Base-by-base conservation (phyloP, 2,329 filamentous ascomycete species). In the Monosporascus sp. region DNA sequence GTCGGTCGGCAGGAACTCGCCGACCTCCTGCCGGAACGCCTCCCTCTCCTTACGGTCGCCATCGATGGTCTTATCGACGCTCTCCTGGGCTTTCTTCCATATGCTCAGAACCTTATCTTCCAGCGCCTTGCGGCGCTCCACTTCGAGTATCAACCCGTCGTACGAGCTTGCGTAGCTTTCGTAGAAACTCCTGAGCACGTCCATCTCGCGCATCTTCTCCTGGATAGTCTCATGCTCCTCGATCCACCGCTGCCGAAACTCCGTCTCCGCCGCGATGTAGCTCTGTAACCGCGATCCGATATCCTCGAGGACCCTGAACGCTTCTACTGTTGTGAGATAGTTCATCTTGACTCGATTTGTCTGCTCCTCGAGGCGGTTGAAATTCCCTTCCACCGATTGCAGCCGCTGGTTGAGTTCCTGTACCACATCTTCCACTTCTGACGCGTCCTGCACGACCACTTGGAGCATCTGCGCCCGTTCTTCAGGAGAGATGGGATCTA, bases 141-240 rank as follows among this genome's bases (percentile, higher is more conserved):
- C 87, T 69, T 99, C 94, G 1, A 96, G 79, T 24, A 97, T 80
- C 14, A 99, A 75, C 20, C 87, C 85, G 60, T 91, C 88, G 65
- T 99, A 97, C 0, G 91, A 90, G 50, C 84, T 81, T 20, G 89
- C 79, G 64, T 97, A 99, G 19, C 87, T 86, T 56, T 93, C 88
- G 70, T 97, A 97, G 63, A 97, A 90, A n/a, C 82, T 77, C 11
- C 85, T 80, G 63, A 97, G 81, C 22, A 84, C 82, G 50, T 87
- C 84, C 70, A 97, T 87, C 64, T 96, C 90, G 9, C 79, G 75
- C 41, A 96, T 81, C 61, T 85, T 88, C 17, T 73, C 77, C 37
- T 79, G 77, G 24, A 97, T 88, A 19, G 78, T 79, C 4, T 82
- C 79, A 58, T 86, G 85, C 60, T 96, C 90, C 55, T 87, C 83